These are phyloP conservation scores for Sergeia podlipaevii DNA, from an alignment of 208 protist genomes.

Conservation along the genomic window DNA sequence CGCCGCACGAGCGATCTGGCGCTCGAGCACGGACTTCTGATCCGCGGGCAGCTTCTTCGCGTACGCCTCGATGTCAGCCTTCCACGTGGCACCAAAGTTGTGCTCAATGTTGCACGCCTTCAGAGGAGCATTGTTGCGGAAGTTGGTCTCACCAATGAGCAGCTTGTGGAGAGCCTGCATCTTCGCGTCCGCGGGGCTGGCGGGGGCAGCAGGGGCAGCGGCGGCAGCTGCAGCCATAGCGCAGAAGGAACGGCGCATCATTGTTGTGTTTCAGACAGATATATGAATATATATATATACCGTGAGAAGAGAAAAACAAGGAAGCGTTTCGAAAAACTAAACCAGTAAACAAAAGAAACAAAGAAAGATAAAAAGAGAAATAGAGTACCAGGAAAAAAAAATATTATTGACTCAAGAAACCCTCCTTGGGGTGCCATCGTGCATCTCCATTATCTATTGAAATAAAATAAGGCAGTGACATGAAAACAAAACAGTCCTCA, in stretches of 20 bases:
- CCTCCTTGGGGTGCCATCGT: too few relatives aligned
- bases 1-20: constrained; percentile 66
- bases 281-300: constrained; percentile 7
- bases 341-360: too few relatives aligned
- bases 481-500: too few relatives aligned
- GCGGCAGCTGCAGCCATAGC: constrained; percentile 29
- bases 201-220: constrained; percentile 23
- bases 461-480: too few relatives aligned
- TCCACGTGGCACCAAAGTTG: constrained; percentile 86
- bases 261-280: constrained; percentile 4
- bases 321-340: too few relatives aligned
- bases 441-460: too few relatives aligned
- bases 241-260: constrained; percentile 57
- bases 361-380: too few relatives aligned
- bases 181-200: constrained; percentile 42
- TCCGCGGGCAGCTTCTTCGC: constrained; percentile 65
- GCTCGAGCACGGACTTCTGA: constrained; percentile 64
- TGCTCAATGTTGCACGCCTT: constrained; percentile 88
- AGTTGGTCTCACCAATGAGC: constrained; percentile 74
- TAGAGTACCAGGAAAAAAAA: constrained; percentile 3
- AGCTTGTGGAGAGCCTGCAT: constrained; percentile 85
- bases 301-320: neutral
- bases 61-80: constrained; percentile 63
- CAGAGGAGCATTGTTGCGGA: constrained; percentile 81
- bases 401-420: too few relatives aligned